Evolutionary conservation across 495 filamentous ascomycete species (phyloP), one percentile per base, ranked within the genome.

Genomic region (Pseudoneurospora amorphoporcata): DNA sequence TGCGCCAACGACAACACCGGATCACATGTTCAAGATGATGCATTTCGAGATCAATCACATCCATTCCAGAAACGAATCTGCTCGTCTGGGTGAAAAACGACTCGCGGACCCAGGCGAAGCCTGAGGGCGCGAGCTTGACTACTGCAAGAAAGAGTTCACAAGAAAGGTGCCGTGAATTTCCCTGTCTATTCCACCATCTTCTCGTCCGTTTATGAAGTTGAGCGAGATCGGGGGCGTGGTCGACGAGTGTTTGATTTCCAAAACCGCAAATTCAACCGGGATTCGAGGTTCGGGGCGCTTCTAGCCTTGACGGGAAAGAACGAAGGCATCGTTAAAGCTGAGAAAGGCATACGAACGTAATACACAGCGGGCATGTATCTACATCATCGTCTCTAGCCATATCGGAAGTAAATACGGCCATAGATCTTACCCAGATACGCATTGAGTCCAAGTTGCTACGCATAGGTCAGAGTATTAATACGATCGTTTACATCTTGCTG

Each of bases 401-500:
- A 32, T 16, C 14, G 0, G 6, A 61, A 61, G 2, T 16, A 8
- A 61, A 8, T 2, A 35, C 23, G 3, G 2, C 23, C 53, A 35
- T 61, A 8, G 2, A 8, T 2, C 14, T 2, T 1, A 61, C 3
- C 2, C 16, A 14, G 12, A 12, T 16, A 32, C 12, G 23, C 53
- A 32, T 61, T 4, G 2, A 61, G 12, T 14, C 8, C 29, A 32
- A 32, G 5, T 3, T 32, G 10, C 1, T 6, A 58, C 8, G 29
- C 23, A 35, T 35, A 35, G 23, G 23, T 35, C 5, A 61, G 2
- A 2, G 23, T 32, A 61, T 3, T 4, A 4, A 58, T 12, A 6
- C 0, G 9, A 2, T 0, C 29, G 1, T 40, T 53, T 53, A 29
- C 19, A 29, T 5, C 29, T 0, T 0, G n/a, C 8, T 17, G 7